Base-by-base conservation (phyloP, 1,284 basidiomycete genomes). In the Melampsora larici-populina region DNA sequence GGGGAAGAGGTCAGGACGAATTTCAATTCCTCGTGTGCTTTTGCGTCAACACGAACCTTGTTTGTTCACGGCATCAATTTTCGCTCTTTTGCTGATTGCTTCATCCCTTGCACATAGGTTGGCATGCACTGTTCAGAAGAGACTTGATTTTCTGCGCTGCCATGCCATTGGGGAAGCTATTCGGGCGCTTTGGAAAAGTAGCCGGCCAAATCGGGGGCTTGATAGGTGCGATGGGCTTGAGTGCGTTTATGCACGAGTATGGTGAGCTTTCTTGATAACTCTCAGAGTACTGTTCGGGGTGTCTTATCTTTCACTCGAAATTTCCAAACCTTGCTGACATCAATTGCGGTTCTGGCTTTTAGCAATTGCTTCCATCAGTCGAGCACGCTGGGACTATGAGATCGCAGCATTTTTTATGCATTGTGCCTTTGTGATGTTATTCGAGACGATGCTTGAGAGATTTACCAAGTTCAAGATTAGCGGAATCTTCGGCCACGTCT, bases 331-430 rank as follows among this genome's bases (percentile, higher is more conserved):
- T 31, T 26, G 26, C 65, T 40, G 40, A 43, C 48, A 36, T 64
- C 7, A 33, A 26, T 13, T 63, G 13, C 6, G 24, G 31, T 43
- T 29, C 18, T 29, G 18, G 1, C 2, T 62, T 33, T 29, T 26
- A 73, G 70, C 70, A 65, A 73, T 73, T 29, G 70, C 70, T 13
- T 64, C 60, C 55, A 73, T 73, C 29, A 73, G 70, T 33, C 55
- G 43, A 40, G 70, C 63, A 29, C 63, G 51, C 48, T 36, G 60
- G 40, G 70, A 63, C 31, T 31, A 48, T 63, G 60, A 73, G 46
- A 73, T 73, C 4, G 21, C 60, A 33, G 21, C 46, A 9, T 73
- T 73, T 63, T 73, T 73, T 63, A 51, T 65, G 26, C 31, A 73
- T 33, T 73, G 70, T 26, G 70, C 70, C 13, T 29, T 64, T 15